Conservation (phyloP, 345 rosid genomes). For the Eucalyptus melliodora region DNA sequence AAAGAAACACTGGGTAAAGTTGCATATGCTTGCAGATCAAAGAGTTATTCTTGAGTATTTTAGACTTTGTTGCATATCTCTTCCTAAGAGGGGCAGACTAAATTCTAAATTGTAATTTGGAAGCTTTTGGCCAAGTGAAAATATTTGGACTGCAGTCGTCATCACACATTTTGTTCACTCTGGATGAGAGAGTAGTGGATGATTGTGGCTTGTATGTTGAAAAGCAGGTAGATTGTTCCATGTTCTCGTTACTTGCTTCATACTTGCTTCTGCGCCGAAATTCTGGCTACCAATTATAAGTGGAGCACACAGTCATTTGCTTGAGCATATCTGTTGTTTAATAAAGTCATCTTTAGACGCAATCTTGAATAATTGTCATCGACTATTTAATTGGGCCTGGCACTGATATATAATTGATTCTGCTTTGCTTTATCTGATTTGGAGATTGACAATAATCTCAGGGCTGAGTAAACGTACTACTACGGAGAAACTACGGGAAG, state of each 20-base stretch:
- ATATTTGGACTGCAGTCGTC: not conserved
- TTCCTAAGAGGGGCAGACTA: not conserved
- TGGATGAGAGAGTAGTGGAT: not conserved
- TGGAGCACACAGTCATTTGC: not conserved
- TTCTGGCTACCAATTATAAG: not conserved
- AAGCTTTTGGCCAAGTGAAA: not conserved
- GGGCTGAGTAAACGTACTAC: constrained; percentile 87
- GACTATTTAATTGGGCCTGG: not conserved
- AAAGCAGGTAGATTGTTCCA: not conserved
- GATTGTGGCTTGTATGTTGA: not conserved
- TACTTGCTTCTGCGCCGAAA: not conserved
- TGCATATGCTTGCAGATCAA: not conserved
- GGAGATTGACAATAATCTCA: constrained; percentile 4
- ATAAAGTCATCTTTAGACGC: not conserved
- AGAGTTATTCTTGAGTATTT: not conserved
- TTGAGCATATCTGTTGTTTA: not conserved
- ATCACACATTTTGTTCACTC: not conserved
- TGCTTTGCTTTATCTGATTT: not conserved
- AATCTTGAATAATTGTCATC: not conserved
- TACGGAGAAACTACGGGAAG: constrained; percentile 51
- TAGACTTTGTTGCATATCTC: not conserved
- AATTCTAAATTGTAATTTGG: not conserved
- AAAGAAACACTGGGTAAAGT: not conserved
- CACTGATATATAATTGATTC: not conserved
- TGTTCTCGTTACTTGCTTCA: not conserved